phyloP scores from a whole-genome alignment of 2,329 filamentous ascomycete species.

The Aaosphaeria arxii region DNA sequence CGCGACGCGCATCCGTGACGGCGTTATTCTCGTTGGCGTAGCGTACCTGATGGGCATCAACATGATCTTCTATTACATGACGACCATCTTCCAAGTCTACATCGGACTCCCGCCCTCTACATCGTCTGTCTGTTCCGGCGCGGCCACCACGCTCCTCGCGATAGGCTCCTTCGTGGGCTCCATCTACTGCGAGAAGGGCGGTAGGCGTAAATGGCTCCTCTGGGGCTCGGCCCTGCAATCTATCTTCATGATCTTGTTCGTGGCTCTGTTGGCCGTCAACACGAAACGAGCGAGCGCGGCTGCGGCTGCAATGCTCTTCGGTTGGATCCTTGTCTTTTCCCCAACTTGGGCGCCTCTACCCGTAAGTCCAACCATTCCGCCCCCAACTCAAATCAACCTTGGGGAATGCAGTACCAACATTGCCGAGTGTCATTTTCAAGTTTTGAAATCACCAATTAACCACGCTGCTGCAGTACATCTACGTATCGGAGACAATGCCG shows the following conservation, averaged over 20 bases:
- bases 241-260: slow-evolving; percentile 27
- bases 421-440: background rate
- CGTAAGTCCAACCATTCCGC: slow-evolving; percentile 8
- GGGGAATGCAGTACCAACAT: background rate
- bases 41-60: slow-evolving; percentile 44
- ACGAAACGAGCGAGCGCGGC: slow-evolving; percentile 16
- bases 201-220: slow-evolving; percentile 26
- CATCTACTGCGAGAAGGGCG: slow-evolving; percentile 22
- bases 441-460: background rate
- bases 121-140: slow-evolving; percentile 19
- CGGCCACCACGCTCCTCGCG: slow-evolving; percentile 22
- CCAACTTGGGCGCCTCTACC: slow-evolving; percentile 27
- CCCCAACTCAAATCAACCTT: background rate
- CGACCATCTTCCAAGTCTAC: slow-evolving; percentile 37
- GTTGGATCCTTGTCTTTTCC: slow-evolving; percentile 29
- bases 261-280: slow-evolving; percentile 13
- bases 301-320: slow-evolving; percentile 28
- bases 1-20: slow-evolving; percentile 28
- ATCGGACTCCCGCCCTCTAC: slow-evolving; percentile 20
- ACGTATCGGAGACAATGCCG: slow-evolving; percentile 32
- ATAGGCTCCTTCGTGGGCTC: slow-evolving; percentile 19
- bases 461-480: slow-evolving; percentile 19
- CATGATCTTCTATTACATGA: slow-evolving; percentile 43
- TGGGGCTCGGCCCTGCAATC: slow-evolving; percentile 20
- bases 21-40: slow-evolving; percentile 39